Conservation (phyloP, 2,329 filamentous ascomycete genomes). For the Alternaria dauci region DNA sequence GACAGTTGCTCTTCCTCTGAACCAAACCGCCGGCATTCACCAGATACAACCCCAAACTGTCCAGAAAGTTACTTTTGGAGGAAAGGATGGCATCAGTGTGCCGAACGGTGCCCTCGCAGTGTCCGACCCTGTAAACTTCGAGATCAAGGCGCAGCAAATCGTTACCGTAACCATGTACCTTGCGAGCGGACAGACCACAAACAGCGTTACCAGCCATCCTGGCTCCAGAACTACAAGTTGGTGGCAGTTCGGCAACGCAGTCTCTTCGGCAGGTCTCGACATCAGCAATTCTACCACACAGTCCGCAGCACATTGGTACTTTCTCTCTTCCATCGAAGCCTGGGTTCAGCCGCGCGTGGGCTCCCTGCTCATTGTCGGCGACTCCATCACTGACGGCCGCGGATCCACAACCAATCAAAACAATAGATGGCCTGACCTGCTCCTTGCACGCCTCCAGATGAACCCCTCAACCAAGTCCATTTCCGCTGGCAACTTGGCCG, state of each 20-base stretch:
- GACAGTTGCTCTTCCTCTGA: constrained; percentile 64
- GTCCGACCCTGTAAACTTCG: constrained; percentile 68
- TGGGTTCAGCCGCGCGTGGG: constrained; percentile 56
- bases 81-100: constrained; percentile 59
- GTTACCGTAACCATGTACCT: constrained; percentile 68
- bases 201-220: constrained; percentile 69
- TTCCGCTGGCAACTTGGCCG: constrained; percentile 70
- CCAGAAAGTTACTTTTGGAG: constrained; percentile 66
- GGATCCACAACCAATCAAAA: constrained; percentile 67
- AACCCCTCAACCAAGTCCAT: constrained; percentile 57
- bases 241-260: constrained; percentile 66
- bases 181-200: constrained; percentile 63
- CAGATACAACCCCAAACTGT: constrained; percentile 63
- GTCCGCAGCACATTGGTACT: constrained; percentile 62
- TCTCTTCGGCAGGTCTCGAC: constrained; percentile 58
- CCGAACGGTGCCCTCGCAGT: constrained; percentile 66
- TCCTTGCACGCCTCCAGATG: constrained; percentile 57
- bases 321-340: constrained; percentile 66
- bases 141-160: constrained; percentile 60
- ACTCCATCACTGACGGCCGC: constrained; percentile 72
- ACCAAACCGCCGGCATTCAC: constrained; percentile 63
- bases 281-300: constrained; percentile 50
- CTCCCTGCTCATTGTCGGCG: constrained; percentile 65
- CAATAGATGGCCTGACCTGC: constrained; percentile 57
- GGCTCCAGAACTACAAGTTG: constrained; percentile 70